Conservation (phyloP, 1,284 basidiomycete species). For the Moniliophthora roreri region DNA sequence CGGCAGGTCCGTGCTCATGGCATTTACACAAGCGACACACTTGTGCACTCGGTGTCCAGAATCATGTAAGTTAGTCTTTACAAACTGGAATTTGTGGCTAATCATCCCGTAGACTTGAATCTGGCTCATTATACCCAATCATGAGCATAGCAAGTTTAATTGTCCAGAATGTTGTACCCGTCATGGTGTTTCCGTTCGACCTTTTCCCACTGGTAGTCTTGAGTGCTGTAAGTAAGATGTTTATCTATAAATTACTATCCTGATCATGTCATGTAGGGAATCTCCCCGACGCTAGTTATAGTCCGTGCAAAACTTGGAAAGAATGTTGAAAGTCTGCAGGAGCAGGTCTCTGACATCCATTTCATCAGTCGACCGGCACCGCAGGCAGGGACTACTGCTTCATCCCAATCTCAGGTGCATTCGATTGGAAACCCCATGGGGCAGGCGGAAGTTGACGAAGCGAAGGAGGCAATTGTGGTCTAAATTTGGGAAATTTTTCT, state of each 20-base stretch:
- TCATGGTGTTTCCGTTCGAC: not conserved
- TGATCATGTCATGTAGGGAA: not conserved
- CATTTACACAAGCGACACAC: not conserved
- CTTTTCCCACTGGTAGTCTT: not conserved
- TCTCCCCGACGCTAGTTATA: not conserved
- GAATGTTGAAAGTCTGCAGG: slow-evolving; percentile 4
- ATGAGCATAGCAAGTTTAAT: not conserved
- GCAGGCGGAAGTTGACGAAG: too few relatives aligned
- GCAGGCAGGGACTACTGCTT: too few relatives aligned
- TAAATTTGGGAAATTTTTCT: too few relatives aligned
- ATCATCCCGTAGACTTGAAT: slow-evolving; percentile 3
- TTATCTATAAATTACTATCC: not conserved
- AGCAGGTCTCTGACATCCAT: too few relatives aligned
- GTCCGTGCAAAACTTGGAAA: not conserved
- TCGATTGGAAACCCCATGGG: too few relatives aligned
- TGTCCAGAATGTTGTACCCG: not conserved
- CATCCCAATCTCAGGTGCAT: too few relatives aligned
- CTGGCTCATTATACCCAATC: not conserved
- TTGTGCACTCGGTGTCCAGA: not conserved
- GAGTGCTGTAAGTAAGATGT: not conserved
- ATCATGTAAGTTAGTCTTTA: too few relatives aligned
- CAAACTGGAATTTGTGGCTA: too few relatives aligned
- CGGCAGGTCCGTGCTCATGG: not conserved
- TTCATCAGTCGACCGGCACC: too few relatives aligned
- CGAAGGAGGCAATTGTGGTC: too few relatives aligned